Evolutionary conservation across 2,329 filamentous ascomycete species (phyloP).

Genomic region (Talaromyces islandicus): DNA sequence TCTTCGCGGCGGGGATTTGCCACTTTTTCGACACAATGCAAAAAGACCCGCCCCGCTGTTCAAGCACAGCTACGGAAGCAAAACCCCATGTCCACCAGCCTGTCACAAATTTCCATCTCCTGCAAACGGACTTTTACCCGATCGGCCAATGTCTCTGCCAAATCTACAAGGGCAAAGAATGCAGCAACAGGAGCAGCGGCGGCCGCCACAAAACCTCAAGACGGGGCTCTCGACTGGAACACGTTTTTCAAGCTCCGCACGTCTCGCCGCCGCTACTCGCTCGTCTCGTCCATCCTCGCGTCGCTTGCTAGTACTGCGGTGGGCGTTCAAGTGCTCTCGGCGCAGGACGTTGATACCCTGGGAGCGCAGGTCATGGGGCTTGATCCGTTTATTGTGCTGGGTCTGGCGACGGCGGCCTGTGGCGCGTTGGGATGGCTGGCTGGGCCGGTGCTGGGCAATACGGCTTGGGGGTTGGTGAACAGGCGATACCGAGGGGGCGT

Average conservation of each 20-base stretch:
- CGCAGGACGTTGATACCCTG: conserved; percentile 61
- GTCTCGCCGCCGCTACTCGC: conserved; percentile 74
- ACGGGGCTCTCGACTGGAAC: conserved; percentile 68
- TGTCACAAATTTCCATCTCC: conserved; percentile 6
- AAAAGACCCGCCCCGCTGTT: background rate
- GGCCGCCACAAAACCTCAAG: conserved; percentile 16
- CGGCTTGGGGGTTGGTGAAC: conserved; percentile 72
- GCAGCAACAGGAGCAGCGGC: background rate
- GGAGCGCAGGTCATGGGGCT: conserved; percentile 68
- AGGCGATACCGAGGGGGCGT: conserved; percentile 66
- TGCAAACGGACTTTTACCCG: conserved; percentile 4
- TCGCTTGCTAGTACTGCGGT: conserved; percentile 56
- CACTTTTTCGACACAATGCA: conserved; percentile 3
- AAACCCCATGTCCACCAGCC: conserved; percentile 6
- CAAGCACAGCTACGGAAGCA: background rate
- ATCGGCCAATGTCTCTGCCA: background rate
- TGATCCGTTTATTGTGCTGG: conserved; percentile 81
- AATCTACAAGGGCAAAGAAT: conserved; percentile 20
- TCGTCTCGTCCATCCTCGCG: conserved; percentile 66
- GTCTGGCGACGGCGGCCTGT: conserved; percentile 69
- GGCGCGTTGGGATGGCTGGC: conserved; percentile 81
- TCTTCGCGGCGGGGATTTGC: background rate
- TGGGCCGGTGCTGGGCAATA: conserved; percentile 75
- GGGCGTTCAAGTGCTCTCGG: conserved; percentile 53
- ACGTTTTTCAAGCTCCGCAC: conserved; percentile 87